A percentile compares a stretch with the other conserved stretches of the same genome.
phyloP scores from a whole-genome alignment of 2,329 filamentous ascomycete species.

The Botryotinia globosa region DNA sequence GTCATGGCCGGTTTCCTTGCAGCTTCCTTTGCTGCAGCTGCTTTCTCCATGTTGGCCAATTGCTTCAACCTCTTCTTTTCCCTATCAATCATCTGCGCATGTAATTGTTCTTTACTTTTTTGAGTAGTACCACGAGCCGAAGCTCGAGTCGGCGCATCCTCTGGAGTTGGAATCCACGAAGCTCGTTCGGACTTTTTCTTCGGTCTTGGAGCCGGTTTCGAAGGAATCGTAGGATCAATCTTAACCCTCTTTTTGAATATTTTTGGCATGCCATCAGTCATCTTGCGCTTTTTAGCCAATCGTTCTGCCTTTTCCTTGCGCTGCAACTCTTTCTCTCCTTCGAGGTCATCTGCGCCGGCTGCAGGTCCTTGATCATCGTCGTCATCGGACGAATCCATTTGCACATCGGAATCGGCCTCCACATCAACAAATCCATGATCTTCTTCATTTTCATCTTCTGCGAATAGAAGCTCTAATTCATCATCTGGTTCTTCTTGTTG shows the following conservation, averaged over 20 bases:
- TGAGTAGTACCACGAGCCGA: constrained; percentile 63
- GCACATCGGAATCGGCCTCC: constrained; percentile 68
- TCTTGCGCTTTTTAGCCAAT: constrained; percentile 75
- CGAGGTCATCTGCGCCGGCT: constrained; percentile 57
- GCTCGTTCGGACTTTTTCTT: constrained; percentile 71
- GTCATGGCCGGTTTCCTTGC: constrained; percentile 79
- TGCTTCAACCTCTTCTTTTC: constrained; percentile 70
- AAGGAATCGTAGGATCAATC: constrained; percentile 55
- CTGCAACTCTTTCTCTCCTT: constrained; percentile 85
- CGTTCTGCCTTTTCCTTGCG: constrained; percentile 68
- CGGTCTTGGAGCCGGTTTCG: constrained; percentile 42
- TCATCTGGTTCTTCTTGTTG: constrained; percentile 65
- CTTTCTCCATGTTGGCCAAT: constrained; percentile 62
- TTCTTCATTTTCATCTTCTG: constrained; percentile 59
- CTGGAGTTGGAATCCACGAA: constrained; percentile 64
- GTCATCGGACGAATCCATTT: constrained; percentile 81
- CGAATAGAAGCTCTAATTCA: constrained; percentile 70
- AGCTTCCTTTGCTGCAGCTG: constrained; percentile 61
- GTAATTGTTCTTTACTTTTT: constrained; percentile 53
- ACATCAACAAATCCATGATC: constrained; percentile 69
- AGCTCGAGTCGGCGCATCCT: constrained; percentile 59
- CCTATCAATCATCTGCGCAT: constrained; percentile 71
- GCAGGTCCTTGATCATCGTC: constrained; percentile 75
- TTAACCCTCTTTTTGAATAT: constrained; percentile 73
- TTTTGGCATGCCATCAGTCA: constrained; percentile 69